Conservation (phyloP, 2,329 filamentous ascomycete genomes). For the Apiospora hydei region DNA sequence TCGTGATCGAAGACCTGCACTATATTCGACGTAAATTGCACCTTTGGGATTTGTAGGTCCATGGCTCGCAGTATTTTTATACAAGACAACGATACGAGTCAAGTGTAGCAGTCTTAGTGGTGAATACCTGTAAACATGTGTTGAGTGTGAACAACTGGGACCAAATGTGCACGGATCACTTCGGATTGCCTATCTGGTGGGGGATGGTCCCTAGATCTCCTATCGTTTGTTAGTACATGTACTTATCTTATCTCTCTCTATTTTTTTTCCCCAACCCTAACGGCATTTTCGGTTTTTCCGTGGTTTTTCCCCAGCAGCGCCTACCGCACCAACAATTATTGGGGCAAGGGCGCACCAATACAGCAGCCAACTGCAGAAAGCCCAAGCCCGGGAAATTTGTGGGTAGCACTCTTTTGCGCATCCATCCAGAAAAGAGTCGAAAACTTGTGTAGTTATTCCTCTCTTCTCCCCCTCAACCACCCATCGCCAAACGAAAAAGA, state of each 20-base stretch:
- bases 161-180: not conserved
- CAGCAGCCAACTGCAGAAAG: constrained; percentile 12
- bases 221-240: not conserved
- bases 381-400: constrained; percentile 6
- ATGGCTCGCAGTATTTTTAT: not conserved
- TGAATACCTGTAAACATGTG: not conserved
- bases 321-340: constrained; percentile 13
- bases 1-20: not conserved
- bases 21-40: not conserved
- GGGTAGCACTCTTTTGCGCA: constrained; percentile 20
- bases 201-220: not conserved
- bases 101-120: too few species aligned
- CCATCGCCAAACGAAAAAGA: constrained; percentile 40
- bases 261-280: not conserved
- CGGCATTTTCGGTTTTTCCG: constrained; percentile 9
- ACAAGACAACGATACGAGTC: not conserved
- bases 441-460: constrained; percentile 13
- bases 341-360: constrained; percentile 20
- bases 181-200: not conserved
- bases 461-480: constrained; percentile 32
- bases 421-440: constrained; percentile 20
- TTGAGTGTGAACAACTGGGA: not conserved
- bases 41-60: not conserved
- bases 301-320: not conserved
- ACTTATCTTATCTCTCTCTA: constrained; percentile 5